Conservation (phyloP, 2,329 filamentous ascomycete species). For the Cadophora malorum region DNA sequence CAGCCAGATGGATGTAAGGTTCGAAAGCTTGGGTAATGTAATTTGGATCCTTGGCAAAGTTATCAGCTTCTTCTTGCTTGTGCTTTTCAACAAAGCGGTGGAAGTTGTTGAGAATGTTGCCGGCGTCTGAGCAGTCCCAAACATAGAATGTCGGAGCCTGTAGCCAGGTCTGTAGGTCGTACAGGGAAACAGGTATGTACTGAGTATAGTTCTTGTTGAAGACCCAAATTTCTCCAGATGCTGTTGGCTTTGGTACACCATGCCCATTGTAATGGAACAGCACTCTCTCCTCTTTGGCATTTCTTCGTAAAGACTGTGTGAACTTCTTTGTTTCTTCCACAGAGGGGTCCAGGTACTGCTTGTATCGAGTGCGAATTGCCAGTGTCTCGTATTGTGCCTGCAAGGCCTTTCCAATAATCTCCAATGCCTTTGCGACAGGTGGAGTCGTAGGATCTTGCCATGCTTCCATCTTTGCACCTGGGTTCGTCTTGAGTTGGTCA, state of each 20-base stretch:
- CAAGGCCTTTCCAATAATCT: constrained; percentile 94
- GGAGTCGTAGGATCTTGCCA: constrained; percentile 92
- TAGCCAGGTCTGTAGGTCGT: constrained; percentile 94
- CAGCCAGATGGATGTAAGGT: constrained; percentile 86
- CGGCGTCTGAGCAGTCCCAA: constrained; percentile 96
- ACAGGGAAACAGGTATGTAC: constrained; percentile 95
- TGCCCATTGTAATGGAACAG: constrained; percentile 99
- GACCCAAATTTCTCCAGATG: constrained; percentile 97
- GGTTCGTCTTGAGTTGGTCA: constrained; percentile 94
- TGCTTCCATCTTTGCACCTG: constrained; percentile 91
- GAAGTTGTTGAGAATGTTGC: constrained; percentile 94
- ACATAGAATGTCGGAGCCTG: constrained; percentile 96
- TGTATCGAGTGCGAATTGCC: constrained; percentile 94
- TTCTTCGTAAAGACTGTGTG: constrained; percentile 85
- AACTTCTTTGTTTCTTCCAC: constrained; percentile 98
- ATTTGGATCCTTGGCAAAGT: constrained; percentile 76
- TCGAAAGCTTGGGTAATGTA: constrained; percentile 77
- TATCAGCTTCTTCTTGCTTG: constrained; percentile 83
- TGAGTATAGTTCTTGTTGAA: constrained; percentile 99
- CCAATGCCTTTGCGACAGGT: constrained; percentile 82
- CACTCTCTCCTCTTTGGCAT: constrained; percentile 94
- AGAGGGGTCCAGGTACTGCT: constrained; percentile 94
- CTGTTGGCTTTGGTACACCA: constrained; percentile 92
- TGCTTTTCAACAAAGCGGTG: constrained; percentile 95
- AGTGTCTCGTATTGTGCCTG: constrained; percentile 96